Evolutionary conservation across 805 yeast species (phyloP), one percentile per base, ranked within the genome.

Genomic region (Metschnikowia cerradonensis): DNA sequence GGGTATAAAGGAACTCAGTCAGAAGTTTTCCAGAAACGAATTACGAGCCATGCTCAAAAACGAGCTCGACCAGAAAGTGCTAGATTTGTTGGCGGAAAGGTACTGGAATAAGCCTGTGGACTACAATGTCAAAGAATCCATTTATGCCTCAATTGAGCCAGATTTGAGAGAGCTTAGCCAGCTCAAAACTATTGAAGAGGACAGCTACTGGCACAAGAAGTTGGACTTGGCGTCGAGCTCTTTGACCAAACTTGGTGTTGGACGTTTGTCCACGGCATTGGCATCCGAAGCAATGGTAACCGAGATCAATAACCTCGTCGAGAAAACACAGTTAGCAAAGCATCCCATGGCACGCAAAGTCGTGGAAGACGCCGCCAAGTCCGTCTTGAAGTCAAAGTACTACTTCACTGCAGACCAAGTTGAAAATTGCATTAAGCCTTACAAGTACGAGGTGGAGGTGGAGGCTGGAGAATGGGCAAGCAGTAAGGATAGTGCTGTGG

Each of bases 351-450:
- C 96, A 3, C 83, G 82, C 58, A 80, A 82, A 40, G 84, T 89
- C 2, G 90, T 94, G 8, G 81, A 79, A 48, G 96, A 90, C 38
- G 96, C 97, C 2, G 96, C 97, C 0, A 77, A 80, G 32, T 74
- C 83, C 22, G 96, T 94, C 6, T 73, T 94, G 54, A 84, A 84
- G 55, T 72, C 87, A 26, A 82, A 92, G 56, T 94, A 80, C 65
- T 88, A 84, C 56, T 85, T 96, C 1, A 92, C 99, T 0, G 96
- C 99, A 0, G 99, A 95, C 66, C 99, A 94, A 67, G 98, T 94
- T 6, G 99, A 94, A 63, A 94, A 95, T 67, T 91, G 98, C 71
- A 92, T 94, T 62, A 94, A 94, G 66, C 99, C 99, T 2, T 94
- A 86, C 73, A 94, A 94, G 71, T 94, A 92, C 66, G 99, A 94